A percentile compares a stretch with the other conserved stretches of the same genome.
These are phyloP conservation scores for Oryza officinalis DNA, from an alignment of 176 grass and related monocot species.

Conservation along the genomic window DNA sequence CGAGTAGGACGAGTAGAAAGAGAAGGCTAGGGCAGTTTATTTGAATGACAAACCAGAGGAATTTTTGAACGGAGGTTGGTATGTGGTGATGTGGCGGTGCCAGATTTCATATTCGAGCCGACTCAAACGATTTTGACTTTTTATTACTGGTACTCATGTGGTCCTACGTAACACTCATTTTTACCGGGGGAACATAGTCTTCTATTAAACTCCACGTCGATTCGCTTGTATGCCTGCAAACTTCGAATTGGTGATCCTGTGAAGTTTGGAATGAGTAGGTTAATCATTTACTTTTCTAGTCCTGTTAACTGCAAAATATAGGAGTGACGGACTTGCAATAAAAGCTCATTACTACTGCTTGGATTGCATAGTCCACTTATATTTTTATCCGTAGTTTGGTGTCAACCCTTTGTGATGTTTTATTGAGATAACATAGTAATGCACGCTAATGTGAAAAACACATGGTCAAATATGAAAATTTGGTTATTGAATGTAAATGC, in stretches of 20 bases:
- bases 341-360: slow-evolving; percentile 13
- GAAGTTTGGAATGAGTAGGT: slow-evolving; percentile 15
- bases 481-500: slow-evolving; percentile 2
- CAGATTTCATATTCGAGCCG: slow-evolving; percentile 4
- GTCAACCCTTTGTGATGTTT: slow-evolving; percentile 1
- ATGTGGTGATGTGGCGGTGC: not conserved
- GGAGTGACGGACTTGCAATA: not conserved
- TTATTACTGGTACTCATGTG: not conserved
- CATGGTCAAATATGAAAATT: not conserved
- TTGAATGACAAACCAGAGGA: slow-evolving; percentile 14
- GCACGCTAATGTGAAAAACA: not conserved
- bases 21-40: slow-evolving; percentile 13
- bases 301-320: not conserved
- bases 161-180: slow-evolving; percentile 35
- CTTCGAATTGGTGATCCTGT: not conserved
- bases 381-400: not conserved
- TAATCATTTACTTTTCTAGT: slow-evolving; percentile 1
- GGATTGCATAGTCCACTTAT: not conserved
- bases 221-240: slow-evolving; percentile 28
- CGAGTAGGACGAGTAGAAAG: not conserved
- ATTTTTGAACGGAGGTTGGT: slow-evolving; percentile 9
- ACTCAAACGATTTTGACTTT: not conserved
- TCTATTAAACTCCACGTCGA: slow-evolving; percentile 28
- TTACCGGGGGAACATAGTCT: not conserved
- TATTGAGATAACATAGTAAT: not conserved